Conservation (phyloP, 139 green algal species). For the Prasinococcaceae sp. region DNA sequence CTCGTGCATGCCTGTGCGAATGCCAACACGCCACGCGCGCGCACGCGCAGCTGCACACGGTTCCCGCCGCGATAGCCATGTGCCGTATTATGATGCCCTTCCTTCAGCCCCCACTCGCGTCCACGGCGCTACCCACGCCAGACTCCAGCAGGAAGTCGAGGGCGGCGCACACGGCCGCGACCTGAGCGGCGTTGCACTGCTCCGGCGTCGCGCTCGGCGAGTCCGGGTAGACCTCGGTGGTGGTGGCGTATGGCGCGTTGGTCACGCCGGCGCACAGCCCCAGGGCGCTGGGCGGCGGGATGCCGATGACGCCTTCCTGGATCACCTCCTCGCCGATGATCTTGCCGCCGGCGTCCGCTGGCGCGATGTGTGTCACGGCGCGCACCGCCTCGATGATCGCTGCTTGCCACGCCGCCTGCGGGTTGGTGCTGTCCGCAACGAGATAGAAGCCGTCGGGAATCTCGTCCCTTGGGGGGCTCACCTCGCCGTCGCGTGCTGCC, state of each 20-base stretch:
- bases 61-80: too few species aligned
- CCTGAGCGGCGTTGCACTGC: slow-evolving; percentile 10
- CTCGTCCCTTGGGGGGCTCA: slow-evolving; percentile 1
- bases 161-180: not conserved
- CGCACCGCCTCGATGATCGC: slow-evolving; percentile 4
- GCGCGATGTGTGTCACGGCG: slow-evolving; percentile 13
- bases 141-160: slow-evolving; percentile 4
- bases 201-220: slow-evolving; percentile 3
- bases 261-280: slow-evolving; percentile 15
- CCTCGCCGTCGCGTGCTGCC: slow-evolving; percentile 9
- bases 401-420: not conserved
- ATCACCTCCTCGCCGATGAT: slow-evolving; percentile 12
- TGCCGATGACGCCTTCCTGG: slow-evolving; percentile 9
- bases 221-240: slow-evolving; percentile 14
- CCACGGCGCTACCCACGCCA: too few species aligned
- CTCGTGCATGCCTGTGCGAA: too few species aligned
- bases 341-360: not conserved
- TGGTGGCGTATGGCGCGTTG: slow-evolving; percentile 6
- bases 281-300: not conserved
- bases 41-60: too few species aligned
- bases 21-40: too few species aligned
- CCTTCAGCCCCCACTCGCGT: too few species aligned
- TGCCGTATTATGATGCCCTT: too few species aligned
- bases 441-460: slow-evolving; percentile 14
- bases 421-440: slow-evolving; percentile 1